Base-by-base conservation (phyloP, 441 rosid species). In the Sinapis alba region DNA sequence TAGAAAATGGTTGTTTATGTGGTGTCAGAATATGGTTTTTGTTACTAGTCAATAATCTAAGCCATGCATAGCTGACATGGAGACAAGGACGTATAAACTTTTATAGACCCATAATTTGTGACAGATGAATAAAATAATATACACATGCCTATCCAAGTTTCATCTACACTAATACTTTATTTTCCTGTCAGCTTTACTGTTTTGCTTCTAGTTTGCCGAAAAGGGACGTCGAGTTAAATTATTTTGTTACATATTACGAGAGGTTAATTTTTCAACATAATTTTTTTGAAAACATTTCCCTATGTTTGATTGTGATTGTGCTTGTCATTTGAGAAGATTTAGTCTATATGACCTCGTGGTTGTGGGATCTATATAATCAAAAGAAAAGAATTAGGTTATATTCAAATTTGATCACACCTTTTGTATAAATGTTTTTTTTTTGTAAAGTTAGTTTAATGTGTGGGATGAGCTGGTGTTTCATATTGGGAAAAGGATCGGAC, bases 61-160 rank as follows among this genome's bases (percentile, higher is more conserved):
- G 71, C 83, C 85, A 82, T 84, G 84, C 86, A 80, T 69, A 75
- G 75, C 75, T 81, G 83, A 78, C 81, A 79, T 75, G 79, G 65
- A 79, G 80, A 77, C 57, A 65, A 67, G 50, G 80, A 77, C 80
- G 59, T 71, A 47, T 77, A 71, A 77, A 58, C 68, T 77, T 65
- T 65, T 23, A 58, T 47, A 56, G 67, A 57, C 75, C 75, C 80
- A 70, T 76, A 57, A 76, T 76, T 76, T 70, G 62, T 56, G 80
- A 70, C 71, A 57, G 53, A 57, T 56, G 7, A 21, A 56, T 64
- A 57, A 27, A 36, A 34, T 50, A 54, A 18, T 38, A 54, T 36
- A 13, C 36, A 61, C 32, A 30, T 57, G 61, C 51, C 66, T 47
- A 45, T 43, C 68, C 59, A 21, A 64, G 34, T 73, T 73, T 73